Conservation (phyloP, 108 stramenopile genomes). For the Aurantiochytrium sp. region DNA sequence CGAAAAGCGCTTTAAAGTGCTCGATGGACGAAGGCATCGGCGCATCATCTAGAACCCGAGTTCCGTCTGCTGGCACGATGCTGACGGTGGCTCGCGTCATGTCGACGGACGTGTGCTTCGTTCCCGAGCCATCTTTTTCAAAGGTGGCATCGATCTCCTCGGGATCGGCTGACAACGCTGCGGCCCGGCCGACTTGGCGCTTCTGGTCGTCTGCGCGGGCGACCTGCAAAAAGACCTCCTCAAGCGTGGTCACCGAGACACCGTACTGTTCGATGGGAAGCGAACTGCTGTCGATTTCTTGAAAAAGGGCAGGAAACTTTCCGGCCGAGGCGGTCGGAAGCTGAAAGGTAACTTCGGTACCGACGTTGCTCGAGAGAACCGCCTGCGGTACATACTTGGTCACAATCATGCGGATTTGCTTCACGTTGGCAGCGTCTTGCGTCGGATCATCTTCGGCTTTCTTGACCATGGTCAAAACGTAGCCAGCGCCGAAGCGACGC, state of each 20-base stretch:
- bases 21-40: neutral
- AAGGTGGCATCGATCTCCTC: neutral
- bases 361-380: constrained; percentile 35
- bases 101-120: neutral
- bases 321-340: constrained; percentile 34
- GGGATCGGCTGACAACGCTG: neutral
- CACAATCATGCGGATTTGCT: neutral
- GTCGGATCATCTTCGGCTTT: neutral
- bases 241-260: constrained; percentile 51
- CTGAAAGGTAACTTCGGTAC: constrained; percentile 49
- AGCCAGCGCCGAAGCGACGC: constrained; percentile 18
- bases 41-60: neutral
- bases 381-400: constrained; percentile 23
- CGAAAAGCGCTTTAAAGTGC: constrained; percentile 24
- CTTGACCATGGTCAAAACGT: neutral
- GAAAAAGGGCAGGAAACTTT: constrained; percentile 33
- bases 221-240: constrained; percentile 50
- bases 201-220: neutral
- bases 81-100: no score
- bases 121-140: neutral
- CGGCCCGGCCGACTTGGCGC: neutral
- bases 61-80: neutral
- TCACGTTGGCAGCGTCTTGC: neutral
- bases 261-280: constrained; percentile 50
- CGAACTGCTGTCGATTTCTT: constrained; percentile 30